Evolutionary conservation across 176 grass and related monocot species (phyloP).

Genomic region (Cymbopogon citratus): DNA sequence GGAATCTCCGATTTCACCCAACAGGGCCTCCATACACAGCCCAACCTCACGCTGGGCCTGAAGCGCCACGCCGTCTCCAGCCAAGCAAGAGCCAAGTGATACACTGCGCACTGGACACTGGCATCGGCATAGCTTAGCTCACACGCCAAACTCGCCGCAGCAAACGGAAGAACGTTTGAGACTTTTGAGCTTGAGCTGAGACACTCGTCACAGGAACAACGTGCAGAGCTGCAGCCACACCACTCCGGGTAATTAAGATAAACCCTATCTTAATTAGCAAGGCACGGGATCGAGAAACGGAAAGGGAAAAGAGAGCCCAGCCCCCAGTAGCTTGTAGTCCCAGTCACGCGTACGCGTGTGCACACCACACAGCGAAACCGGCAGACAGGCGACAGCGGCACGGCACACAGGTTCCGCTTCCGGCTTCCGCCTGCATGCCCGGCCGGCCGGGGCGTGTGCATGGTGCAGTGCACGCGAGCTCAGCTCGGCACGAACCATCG

Average conservation of each 20-base stretch:
- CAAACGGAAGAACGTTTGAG: background rate
- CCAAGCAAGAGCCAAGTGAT: no score
- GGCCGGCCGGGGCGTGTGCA: no score
- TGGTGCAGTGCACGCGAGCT: background rate
- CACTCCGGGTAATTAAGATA: background rate
- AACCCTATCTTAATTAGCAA: background rate
- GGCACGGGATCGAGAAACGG: background rate
- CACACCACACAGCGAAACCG: background rate
- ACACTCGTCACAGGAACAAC: background rate
- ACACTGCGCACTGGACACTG: no score
- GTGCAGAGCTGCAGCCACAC: background rate
- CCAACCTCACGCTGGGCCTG: background rate
- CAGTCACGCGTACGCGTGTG: no score
- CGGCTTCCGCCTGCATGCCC: no score
- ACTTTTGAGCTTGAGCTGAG: background rate
- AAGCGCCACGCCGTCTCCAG: background rate
- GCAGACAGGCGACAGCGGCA: background rate
- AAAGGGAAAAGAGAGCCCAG: background rate
- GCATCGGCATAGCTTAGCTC: background rate
- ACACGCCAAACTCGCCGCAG: background rate
- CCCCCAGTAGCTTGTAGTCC: no score
- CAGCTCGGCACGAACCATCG: background rate
- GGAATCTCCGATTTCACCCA: no score
- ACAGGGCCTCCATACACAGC: no score
- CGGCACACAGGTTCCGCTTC: no score